Conservation (phyloP, 2,329 filamentous ascomycete species). For the Aspergillus candidus region DNA sequence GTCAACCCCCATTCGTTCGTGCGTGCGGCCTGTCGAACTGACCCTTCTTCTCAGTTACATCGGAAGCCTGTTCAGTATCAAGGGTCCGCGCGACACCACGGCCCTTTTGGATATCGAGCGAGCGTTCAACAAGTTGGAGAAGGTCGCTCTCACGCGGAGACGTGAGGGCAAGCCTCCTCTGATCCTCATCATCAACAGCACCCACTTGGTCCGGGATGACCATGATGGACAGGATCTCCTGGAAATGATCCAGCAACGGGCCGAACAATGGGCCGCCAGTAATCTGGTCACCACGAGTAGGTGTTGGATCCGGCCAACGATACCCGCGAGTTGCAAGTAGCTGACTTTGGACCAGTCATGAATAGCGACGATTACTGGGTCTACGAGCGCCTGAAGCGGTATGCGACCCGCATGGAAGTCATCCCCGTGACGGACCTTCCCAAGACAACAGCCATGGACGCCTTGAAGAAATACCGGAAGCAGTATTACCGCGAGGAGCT, state of each 20-base stretch:
- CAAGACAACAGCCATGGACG: slow-evolving; percentile 68
- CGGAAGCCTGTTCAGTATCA: slow-evolving; percentile 89
- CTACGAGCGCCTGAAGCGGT: slow-evolving; percentile 86
- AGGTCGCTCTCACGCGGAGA: slow-evolving; percentile 69
- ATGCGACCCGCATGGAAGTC: slow-evolving; percentile 91
- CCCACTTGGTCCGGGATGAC: slow-evolving; percentile 84
- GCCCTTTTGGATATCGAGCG: slow-evolving; percentile 92
- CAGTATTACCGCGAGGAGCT: slow-evolving; percentile 65
- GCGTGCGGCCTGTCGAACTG: slow-evolving; percentile 7
- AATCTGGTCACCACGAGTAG: slow-evolving; percentile 69
- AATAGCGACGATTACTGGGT: slow-evolving; percentile 99
- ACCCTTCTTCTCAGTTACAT: slow-evolving; percentile 48
- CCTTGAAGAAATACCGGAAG: slow-evolving; percentile 71
- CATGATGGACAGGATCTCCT: slow-evolving; percentile 89
- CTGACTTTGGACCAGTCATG: slow-evolving; percentile 56
- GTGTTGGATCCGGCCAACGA: slow-evolving; percentile 2
- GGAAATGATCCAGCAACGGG: slow-evolving; percentile 89
- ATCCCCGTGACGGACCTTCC: slow-evolving; percentile 77
- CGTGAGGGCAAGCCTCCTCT: slow-evolving; percentile 60
- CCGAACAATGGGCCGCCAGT: slow-evolving; percentile 91
- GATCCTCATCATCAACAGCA: slow-evolving; percentile 89
- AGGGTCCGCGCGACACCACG: slow-evolving; percentile 84
- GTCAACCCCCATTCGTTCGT: slow-evolving; percentile 3
- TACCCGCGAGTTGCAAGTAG: no score
- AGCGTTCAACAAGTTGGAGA: slow-evolving; percentile 95